Conservation (phyloP, 257 asterid species). For the Capsicum baccatum region DNA sequence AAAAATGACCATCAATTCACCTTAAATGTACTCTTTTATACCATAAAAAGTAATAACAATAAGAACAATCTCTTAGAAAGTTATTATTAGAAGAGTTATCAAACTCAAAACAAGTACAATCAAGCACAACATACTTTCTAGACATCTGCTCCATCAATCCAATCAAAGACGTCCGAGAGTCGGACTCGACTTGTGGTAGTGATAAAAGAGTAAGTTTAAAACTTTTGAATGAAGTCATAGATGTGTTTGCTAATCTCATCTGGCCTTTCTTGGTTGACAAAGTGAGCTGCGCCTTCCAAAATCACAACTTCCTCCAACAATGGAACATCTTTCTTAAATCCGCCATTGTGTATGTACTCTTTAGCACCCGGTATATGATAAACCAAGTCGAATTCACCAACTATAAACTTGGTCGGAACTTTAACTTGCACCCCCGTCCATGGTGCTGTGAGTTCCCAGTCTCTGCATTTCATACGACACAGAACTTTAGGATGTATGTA, state of each 20-base stretch:
- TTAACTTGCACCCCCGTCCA: slow-evolving; percentile 41
- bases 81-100: no score
- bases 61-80: no score
- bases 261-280: slow-evolving; percentile 31
- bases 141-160: no score
- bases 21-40: no score
- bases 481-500: not conserved
- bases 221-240: slow-evolving; percentile 30
- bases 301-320: slow-evolving; percentile 30
- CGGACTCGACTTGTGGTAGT: no score
- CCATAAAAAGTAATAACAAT: no score
- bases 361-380: slow-evolving; percentile 32
- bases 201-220: not conserved
- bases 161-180: no score
- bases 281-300: slow-evolving; percentile 32
- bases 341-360: slow-evolving; percentile 38
- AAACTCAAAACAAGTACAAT: no score
- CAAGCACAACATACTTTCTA: no score
- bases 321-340: slow-evolving; percentile 33
- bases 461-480: slow-evolving; percentile 17
- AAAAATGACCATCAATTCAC: no score
- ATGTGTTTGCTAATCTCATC: slow-evolving; percentile 29
- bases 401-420: slow-evolving; percentile 35
- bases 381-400: slow-evolving; percentile 35
- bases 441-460: slow-evolving; percentile 37